Percentiles rank a stretch among this genome's conserved stretches.
Conservation (phyloP, 306 rosid species). For the Macrotyloma uniflorum region DNA sequence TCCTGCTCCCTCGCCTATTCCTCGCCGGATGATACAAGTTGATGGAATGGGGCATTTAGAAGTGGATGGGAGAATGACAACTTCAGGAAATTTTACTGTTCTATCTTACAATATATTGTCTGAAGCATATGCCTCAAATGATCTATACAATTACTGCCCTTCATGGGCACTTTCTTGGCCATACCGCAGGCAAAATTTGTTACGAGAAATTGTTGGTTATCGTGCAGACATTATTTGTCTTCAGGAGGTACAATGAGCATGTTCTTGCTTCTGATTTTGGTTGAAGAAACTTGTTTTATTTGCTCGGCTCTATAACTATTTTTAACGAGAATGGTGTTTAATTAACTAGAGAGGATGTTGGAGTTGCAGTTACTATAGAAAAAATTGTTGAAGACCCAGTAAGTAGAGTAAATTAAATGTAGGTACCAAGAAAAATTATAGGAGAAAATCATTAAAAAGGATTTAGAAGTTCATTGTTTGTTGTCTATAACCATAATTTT, state of each 20-base stretch:
- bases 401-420: background rate
- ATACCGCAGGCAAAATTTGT: constrained; percentile 94
- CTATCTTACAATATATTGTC: constrained; percentile 94
- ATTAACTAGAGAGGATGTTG: background rate
- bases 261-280: constrained; percentile 26
- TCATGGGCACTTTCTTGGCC: constrained; percentile 99
- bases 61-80: constrained; percentile 69
- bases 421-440: background rate
- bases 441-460: background rate
- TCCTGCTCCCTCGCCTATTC: constrained; percentile 95
- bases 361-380: background rate
- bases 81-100: constrained; percentile 84
- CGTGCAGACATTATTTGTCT: constrained; percentile 96
- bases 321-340: background rate
- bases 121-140: constrained; percentile 82
- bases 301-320: background rate
- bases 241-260: constrained; percentile 78
- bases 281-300: constrained; percentile 26
- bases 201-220: constrained; percentile 93
- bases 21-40: constrained; percentile 68
- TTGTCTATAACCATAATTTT: background rate
- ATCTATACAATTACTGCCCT: constrained; percentile 84
- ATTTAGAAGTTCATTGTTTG: background rate
- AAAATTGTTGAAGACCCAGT: background rate
- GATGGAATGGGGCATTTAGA: constrained; percentile 80